phyloP scores from a whole-genome alignment of 768 basidiomycete species.

The Termitomyces sp. region DNA sequence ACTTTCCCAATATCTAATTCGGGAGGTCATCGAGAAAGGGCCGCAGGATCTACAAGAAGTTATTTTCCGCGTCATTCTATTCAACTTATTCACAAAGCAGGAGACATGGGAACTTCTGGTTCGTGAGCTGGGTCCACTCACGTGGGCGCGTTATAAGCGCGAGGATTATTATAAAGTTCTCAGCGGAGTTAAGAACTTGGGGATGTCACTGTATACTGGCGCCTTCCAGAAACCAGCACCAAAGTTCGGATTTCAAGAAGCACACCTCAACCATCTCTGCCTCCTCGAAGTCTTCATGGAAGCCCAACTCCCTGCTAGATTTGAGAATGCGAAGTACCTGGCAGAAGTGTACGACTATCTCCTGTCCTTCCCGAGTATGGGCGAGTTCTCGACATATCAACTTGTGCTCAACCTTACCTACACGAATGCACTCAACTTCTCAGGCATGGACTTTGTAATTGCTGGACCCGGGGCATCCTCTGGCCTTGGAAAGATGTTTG shows the following conservation, averaged over 20 bases:
- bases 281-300: constrained; percentile 59
- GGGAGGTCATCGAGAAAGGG: constrained; percentile 66
- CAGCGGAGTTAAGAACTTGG: constrained; percentile 26
- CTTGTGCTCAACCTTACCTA: constrained; percentile 57
- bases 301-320: constrained; percentile 40
- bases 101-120: constrained; percentile 66
- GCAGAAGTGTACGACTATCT: constrained; percentile 61
- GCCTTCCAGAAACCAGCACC: constrained; percentile 73
- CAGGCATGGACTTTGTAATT: constrained; percentile 64
- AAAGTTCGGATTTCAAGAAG: constrained; percentile 37
- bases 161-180: constrained; percentile 50
- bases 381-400: constrained; percentile 70
- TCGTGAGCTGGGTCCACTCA: constrained; percentile 47
- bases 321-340: constrained; percentile 46
- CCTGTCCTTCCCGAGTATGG: constrained; percentile 61
- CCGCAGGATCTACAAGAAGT: constrained; percentile 54
- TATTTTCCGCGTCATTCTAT: constrained; percentile 66
- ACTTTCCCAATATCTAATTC: constrained; percentile 61
- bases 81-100: constrained; percentile 66
- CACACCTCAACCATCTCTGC: constrained; percentile 57
- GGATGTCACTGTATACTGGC: constrained; percentile 53
- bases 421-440: constrained; percentile 51
- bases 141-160: constrained; percentile 54
- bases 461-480: constrained; percentile 62
- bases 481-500: constrained; percentile 68